A percentile compares a stretch with the other conserved stretches of the same genome.
Evolutionary conservation across 495 filamentous ascomycete species (phyloP).

Genomic region (Schizothecium vesticola): DNA sequence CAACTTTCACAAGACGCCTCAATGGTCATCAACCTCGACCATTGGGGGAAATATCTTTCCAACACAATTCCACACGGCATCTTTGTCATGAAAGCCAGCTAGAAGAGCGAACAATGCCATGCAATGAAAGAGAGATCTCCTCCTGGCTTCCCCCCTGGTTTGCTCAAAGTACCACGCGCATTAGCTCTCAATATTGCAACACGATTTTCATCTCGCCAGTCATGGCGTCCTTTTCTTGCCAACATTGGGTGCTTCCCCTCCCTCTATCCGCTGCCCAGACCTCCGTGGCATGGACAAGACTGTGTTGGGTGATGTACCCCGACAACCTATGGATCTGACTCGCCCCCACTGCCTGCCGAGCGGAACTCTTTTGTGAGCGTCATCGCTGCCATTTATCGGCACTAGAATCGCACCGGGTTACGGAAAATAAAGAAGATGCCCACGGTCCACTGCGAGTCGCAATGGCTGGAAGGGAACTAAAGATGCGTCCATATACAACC

Average conservation of each 20-base stretch:
- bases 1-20: not conserved
- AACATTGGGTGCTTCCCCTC: not conserved
- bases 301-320: not conserved
- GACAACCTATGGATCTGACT: not conserved
- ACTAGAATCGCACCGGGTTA: not conserved
- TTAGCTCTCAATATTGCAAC: not conserved
- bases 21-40: not conserved
- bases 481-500: too few relatives aligned
- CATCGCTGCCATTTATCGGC: too few relatives aligned
- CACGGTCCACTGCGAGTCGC: too few relatives aligned
- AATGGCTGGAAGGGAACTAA: not conserved
- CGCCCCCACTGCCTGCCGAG: not conserved
- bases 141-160: not conserved
- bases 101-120: not conserved
- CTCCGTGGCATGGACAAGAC: not conserved
- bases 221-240: not conserved
- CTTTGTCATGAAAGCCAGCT: not conserved
- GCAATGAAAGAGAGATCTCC: not conserved
- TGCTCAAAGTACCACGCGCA: not conserved
- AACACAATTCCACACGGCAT: not conserved
- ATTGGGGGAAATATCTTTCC: not conserved
- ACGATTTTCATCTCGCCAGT: not conserved
- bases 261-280: not conserved
- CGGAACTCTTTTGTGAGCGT: too few relatives aligned
- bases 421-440: not conserved